Conservation (phyloP, 2,329 filamentous ascomycete species). For the Fusarium sulawesiense region DNA sequence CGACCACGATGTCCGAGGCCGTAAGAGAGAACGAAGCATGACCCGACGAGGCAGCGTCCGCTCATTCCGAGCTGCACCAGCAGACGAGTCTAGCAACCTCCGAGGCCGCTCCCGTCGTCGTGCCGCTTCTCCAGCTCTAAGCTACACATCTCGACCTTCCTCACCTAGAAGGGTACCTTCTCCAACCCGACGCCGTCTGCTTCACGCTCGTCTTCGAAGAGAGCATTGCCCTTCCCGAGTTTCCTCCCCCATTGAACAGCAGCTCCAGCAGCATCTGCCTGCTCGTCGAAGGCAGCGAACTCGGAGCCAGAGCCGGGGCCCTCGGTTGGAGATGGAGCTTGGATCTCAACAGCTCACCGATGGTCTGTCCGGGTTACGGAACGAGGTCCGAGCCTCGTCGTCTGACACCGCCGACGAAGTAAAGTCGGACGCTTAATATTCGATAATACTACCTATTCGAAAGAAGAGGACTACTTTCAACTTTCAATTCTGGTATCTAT, state of each 20-base stretch:
- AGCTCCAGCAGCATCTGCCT: slow-evolving; percentile 41
- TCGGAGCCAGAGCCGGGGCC: slow-evolving; percentile 54
- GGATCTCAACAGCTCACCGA: slow-evolving; percentile 44
- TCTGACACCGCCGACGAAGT: slow-evolving; percentile 36
- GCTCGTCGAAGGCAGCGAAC: slow-evolving; percentile 53
- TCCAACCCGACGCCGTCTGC: slow-evolving; percentile 56
- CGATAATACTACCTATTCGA: not conserved
- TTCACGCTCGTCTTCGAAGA: slow-evolving; percentile 56
- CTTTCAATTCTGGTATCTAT: not conserved
- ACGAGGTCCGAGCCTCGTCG: slow-evolving; percentile 49
- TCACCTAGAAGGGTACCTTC: slow-evolving; percentile 53
- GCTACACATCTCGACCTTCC: slow-evolving; percentile 48
- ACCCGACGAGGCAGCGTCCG: slow-evolving; percentile 50
- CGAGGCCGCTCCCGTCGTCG: slow-evolving; percentile 56
- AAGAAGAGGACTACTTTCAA: not conserved
- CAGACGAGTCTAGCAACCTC: slow-evolving; percentile 57
- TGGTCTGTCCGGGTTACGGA: slow-evolving; percentile 49
- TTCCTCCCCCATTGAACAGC: slow-evolving; percentile 51
- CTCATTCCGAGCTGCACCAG: slow-evolving; percentile 46
- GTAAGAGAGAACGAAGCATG: slow-evolving; percentile 55
- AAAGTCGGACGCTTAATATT: slow-evolving; percentile 23
- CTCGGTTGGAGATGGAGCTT: slow-evolving; percentile 48
- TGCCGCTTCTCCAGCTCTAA: slow-evolving; percentile 52
- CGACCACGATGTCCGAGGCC: slow-evolving; percentile 52
- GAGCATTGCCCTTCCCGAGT: slow-evolving; percentile 59